These are phyloP conservation scores for Hemisphaericaspora lyxosophila DNA, from an alignment of 1,139 yeast species.

Conservation along the genomic window DNA sequence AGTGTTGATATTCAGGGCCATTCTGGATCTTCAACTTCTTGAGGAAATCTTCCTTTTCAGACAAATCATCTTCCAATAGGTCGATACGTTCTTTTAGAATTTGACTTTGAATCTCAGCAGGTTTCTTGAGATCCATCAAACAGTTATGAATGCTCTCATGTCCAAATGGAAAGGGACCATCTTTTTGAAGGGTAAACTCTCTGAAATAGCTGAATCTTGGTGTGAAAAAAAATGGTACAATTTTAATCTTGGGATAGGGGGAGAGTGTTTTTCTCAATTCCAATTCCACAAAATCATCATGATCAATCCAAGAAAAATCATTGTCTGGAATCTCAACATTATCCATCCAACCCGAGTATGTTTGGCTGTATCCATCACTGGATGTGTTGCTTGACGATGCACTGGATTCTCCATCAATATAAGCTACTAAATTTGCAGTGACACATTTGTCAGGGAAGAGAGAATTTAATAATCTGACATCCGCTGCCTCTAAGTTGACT, in stretches of 20 bases:
- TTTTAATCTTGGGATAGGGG: slow-evolving; percentile 55
- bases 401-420: slow-evolving; percentile 29
- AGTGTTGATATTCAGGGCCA: slow-evolving; percentile 17
- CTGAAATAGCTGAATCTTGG: slow-evolving; percentile 79
- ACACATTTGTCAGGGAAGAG: slow-evolving; percentile 58
- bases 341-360: slow-evolving; percentile 21
- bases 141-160: slow-evolving; percentile 68
- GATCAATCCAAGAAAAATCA: slow-evolving; percentile 74
- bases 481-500: slow-evolving; percentile 67
- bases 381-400: slow-evolving; percentile 13
- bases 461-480: slow-evolving; percentile 70
- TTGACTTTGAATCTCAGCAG: slow-evolving; percentile 52
- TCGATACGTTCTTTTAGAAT: slow-evolving; percentile 41
- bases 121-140: slow-evolving; percentile 54
- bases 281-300: slow-evolving; percentile 77
- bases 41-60: slow-evolving; percentile 32
- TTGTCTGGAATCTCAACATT: slow-evolving; percentile 39
- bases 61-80: slow-evolving; percentile 47
- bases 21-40: slow-evolving; percentile 18
- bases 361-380: slow-evolving; percentile 7
- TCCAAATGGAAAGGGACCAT: slow-evolving; percentile 66
- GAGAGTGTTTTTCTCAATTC: slow-evolving; percentile 50
- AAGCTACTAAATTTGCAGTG: slow-evolving; percentile 47
- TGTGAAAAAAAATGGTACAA: slow-evolving; percentile 66
- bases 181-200: slow-evolving; percentile 50